These are phyloP conservation scores for Pyrenochaeta sp. DNA, from an alignment of 2,329 filamentous ascomycete species.

Conservation along the genomic window DNA sequence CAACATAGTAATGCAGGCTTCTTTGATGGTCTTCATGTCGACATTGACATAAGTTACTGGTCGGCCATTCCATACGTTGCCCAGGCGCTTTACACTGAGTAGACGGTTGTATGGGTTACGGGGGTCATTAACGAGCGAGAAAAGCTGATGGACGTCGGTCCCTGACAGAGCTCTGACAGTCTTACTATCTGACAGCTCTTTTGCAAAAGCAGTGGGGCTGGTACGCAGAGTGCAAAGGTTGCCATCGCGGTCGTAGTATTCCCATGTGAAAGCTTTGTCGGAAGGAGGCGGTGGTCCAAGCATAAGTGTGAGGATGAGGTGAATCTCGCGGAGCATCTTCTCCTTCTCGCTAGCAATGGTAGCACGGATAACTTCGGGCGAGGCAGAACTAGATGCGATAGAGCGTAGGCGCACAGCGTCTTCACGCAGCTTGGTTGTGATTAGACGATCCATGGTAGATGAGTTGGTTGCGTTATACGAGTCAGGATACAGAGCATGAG, in stretches of 20 bases:
- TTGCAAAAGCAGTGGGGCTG: slow-evolving; percentile 76
- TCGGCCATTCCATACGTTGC: slow-evolving; percentile 81
- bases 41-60: slow-evolving; percentile 86
- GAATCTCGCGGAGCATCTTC: slow-evolving; percentile 80
- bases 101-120: slow-evolving; percentile 76
- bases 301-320: slow-evolving; percentile 81
- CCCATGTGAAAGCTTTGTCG: slow-evolving; percentile 77
- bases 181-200: slow-evolving; percentile 69
- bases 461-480: slow-evolving; percentile 80
- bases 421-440: slow-evolving; percentile 89
- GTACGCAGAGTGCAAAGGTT: slow-evolving; percentile 69
- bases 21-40: slow-evolving; percentile 75
- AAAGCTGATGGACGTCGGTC: slow-evolving; percentile 71
- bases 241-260: slow-evolving; percentile 75
- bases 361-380: slow-evolving; percentile 48
- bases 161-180: slow-evolving; percentile 66
- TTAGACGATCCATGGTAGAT: slow-evolving; percentile 72
- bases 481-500: slow-evolving; percentile 82
- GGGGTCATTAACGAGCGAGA: slow-evolving; percentile 87
- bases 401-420: slow-evolving; percentile 77
- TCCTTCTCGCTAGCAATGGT: slow-evolving; percentile 66
- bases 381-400: slow-evolving; percentile 55
- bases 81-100: slow-evolving; percentile 79
- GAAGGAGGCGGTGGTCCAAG: slow-evolving; percentile 80
- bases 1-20: slow-evolving; percentile 78